A percentile compares a stretch with the other conserved stretches of the same genome.
These are phyloP conservation scores for Leccinum angustisporum DNA, from an alignment of 1,284 basidiomycete species.

Conservation along the genomic window DNA sequence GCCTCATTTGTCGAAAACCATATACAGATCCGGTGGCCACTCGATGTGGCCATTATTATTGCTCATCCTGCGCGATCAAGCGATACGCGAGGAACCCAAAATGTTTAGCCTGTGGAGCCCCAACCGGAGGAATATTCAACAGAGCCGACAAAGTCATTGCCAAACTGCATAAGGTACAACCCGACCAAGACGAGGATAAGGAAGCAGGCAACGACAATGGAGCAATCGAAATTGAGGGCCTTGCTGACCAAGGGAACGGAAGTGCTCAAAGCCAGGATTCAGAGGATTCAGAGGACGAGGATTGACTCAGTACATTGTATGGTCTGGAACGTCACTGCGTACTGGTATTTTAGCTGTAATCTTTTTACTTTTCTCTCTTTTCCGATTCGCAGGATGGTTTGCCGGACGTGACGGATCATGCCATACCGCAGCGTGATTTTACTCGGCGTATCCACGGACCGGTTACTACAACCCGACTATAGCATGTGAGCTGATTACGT, in stretches of 20 bases:
- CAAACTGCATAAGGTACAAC: conserved; percentile 67
- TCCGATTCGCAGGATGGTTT: conserved; percentile 14
- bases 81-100: conserved; percentile 93
- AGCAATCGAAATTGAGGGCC: conserved; percentile 62
- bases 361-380: conserved; percentile 15
- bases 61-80: conserved; percentile 91
- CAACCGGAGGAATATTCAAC: conserved; percentile 95
- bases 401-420: conserved; percentile 22
- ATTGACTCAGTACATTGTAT: conserved; percentile 31
- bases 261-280: conserved; percentile 31
- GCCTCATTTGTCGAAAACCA: conserved; percentile 91
- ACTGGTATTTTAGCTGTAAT: conserved; percentile 18
- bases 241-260: conserved; percentile 39
- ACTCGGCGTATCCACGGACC: conserved; percentile 10
- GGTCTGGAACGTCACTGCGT: conserved; percentile 21
- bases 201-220: conserved; percentile 42
- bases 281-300: conserved; percentile 35
- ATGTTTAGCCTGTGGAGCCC: conserved; percentile 91
- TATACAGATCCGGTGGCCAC: conserved; percentile 96
- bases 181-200: conserved; percentile 46
- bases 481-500: conserved; percentile 10
- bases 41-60: conserved; percentile 96
- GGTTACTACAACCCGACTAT: conserved; percentile 5
- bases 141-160: conserved; percentile 81
- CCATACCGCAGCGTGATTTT: conserved; percentile 4